Evolutionary conservation across 345 rosid genomes (phyloP).

Genomic region (Rhodamnia argentea): DNA sequence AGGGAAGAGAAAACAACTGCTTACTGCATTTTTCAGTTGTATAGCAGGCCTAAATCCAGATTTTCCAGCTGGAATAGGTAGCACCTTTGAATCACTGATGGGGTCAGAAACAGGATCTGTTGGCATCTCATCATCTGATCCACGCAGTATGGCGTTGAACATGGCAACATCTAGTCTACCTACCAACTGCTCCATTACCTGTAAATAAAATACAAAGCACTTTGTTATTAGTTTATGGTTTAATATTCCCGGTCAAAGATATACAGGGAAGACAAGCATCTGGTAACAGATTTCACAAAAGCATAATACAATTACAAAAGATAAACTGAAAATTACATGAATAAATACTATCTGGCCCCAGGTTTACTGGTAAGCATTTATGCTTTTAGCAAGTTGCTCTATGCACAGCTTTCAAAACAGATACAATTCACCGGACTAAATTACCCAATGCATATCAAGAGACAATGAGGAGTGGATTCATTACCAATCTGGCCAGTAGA

Average conservation of each 20-base stretch:
- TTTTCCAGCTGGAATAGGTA: slow-evolving; percentile 83
- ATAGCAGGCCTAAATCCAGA: slow-evolving; percentile 89
- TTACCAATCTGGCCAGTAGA: slow-evolving; percentile 71
- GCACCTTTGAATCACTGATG: slow-evolving; percentile 76
- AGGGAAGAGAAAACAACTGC: slow-evolving; percentile 5
- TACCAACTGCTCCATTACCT: slow-evolving; percentile 94
- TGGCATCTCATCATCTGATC: slow-evolving; percentile 92
- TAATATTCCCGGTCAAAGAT: background rate
- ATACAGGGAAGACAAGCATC: background rate
- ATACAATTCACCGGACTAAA: background rate
- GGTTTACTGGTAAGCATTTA: background rate
- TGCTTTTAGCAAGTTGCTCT: background rate
- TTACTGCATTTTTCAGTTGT: slow-evolving; percentile 87
- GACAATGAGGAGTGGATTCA: background rate
- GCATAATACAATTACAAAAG: background rate
- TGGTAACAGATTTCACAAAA: background rate
- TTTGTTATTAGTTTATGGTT: background rate
- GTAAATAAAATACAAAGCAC: slow-evolving; percentile 2
- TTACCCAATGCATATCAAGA: background rate
- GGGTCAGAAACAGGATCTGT: slow-evolving; percentile 97
- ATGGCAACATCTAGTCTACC: slow-evolving; percentile 87
- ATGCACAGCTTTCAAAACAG: background rate
- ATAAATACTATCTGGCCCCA: background rate
- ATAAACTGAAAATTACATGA: background rate
- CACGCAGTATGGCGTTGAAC: slow-evolving; percentile 97